Evolutionary conservation across 2,329 filamentous ascomycete genomes (phyloP).

Genomic region (Aureobasidium sp.): DNA sequence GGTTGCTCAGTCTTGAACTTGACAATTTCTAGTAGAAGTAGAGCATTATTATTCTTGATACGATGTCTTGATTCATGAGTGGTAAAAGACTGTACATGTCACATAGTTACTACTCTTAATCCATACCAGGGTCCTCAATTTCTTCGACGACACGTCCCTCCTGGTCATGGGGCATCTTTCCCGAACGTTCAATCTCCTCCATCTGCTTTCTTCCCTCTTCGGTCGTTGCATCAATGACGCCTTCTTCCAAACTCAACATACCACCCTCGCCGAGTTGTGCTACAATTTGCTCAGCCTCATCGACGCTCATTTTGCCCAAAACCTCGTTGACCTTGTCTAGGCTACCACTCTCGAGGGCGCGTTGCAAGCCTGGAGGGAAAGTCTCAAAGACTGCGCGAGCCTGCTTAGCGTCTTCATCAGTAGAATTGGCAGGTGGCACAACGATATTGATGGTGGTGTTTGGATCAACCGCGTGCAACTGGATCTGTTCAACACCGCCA

Average conservation of each 20-base stretch:
- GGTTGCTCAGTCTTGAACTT: background rate
- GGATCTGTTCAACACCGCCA: conserved; percentile 85
- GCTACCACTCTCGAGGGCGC: conserved; percentile 79
- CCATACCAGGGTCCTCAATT: conserved; percentile 41
- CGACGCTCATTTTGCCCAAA: conserved; percentile 78
- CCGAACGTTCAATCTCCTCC: conserved; percentile 55
- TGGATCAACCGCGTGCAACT: conserved; percentile 94
- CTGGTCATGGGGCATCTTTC: conserved; percentile 70
- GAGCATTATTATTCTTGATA: background rate
- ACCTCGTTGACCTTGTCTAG: conserved; percentile 85
- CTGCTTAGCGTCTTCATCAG: conserved; percentile 50
- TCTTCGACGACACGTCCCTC: conserved; percentile 35
- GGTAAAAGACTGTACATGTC: background rate
- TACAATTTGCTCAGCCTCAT: conserved; percentile 79
- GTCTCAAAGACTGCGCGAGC: conserved; percentile 71
- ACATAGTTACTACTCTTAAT: conserved; percentile 15
- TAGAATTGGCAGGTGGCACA: conserved; percentile 67
- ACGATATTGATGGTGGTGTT: conserved; percentile 82
- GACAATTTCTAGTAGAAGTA: no score
- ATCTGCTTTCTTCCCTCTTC: conserved; percentile 31
- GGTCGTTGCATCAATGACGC: conserved; percentile 80
- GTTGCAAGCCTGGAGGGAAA: conserved; percentile 74
- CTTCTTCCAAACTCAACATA: conserved; percentile 83
- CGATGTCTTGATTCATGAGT: background rate
- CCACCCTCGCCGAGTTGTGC: conserved; percentile 74